These are phyloP conservation scores for Cladosporium oxysporum DNA, from an alignment of 2,329 filamentous ascomycete genomes.

Conservation along the genomic window DNA sequence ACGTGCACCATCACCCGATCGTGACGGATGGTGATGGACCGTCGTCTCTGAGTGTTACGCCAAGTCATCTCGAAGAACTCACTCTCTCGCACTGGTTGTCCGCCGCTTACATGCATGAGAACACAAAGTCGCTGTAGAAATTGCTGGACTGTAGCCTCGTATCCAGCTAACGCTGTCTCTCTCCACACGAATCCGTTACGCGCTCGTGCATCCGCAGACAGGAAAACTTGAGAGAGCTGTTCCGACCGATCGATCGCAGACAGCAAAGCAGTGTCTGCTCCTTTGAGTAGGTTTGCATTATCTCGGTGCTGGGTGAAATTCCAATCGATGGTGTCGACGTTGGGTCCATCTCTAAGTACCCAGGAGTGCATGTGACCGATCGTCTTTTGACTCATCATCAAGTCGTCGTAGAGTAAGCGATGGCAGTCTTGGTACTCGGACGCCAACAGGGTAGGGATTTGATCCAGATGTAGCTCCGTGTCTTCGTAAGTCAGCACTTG, in stretches of 20 bases:
- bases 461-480: constrained; percentile 21
- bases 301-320: constrained; percentile 21
- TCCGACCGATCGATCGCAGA: constrained; percentile 6
- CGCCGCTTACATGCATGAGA: constrained; percentile 15
- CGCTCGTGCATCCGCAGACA: background rate
- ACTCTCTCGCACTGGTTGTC: constrained; percentile 21
- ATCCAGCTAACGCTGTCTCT: constrained; percentile 17
- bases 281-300: constrained; percentile 2
- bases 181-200: background rate
- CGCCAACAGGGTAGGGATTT: constrained; percentile 18
- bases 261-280: constrained; percentile 3
- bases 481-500: too few species aligned
- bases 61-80: constrained; percentile 21
- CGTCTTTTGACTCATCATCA: constrained; percentile 15
- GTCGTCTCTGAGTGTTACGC: too few species aligned
- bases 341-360: constrained; percentile 15
- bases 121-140: constrained; percentile 21
- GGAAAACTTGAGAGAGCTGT: constrained; percentile 5
- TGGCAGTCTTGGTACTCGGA: constrained; percentile 20
- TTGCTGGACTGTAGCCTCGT: constrained; percentile 21
- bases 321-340: constrained; percentile 21
- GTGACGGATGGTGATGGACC: constrained; percentile 16
- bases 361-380: constrained; percentile 10
- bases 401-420: constrained; percentile 20
- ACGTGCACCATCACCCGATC: constrained; percentile 22